phyloP scores from a whole-genome alignment of 192 early-diverging fungal species.

The Coemansia sp. region DNA sequence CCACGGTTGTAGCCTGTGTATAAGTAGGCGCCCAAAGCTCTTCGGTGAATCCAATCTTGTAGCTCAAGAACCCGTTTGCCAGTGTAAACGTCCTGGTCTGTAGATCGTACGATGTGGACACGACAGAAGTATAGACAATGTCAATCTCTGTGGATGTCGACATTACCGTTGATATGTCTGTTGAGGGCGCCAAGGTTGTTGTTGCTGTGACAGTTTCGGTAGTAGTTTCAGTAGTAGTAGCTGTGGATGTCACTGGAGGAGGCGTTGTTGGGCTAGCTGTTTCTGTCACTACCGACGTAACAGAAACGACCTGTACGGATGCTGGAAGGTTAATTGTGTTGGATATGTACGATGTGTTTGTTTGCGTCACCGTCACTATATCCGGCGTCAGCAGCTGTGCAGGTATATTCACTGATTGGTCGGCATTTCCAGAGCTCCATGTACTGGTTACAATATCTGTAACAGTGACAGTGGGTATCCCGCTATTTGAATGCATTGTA shows the following conservation, averaged over 20 bases:
- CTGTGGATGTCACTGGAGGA: not conserved
- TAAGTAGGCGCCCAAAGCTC: not conserved
- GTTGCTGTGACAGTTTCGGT: not conserved
- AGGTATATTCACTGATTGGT: not conserved
- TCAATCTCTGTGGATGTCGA: not conserved
- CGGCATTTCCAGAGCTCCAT: not conserved
- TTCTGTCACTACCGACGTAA: constrained; percentile 10
- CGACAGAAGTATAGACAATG: not conserved
- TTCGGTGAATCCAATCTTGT: not conserved
- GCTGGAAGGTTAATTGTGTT: constrained; percentile 2
- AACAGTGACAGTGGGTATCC: constrained; percentile 8
- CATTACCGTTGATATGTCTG: not conserved
- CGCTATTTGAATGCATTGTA: not conserved
- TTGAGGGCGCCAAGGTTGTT: not conserved
- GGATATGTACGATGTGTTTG: not conserved
- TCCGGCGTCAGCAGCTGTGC: not conserved
- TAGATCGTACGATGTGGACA: constrained; percentile 7
- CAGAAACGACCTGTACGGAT: not conserved
- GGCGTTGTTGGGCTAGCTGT: constrained; percentile 7
- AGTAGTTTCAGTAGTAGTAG: constrained; percentile 5
- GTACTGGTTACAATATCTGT: constrained; percentile 1
- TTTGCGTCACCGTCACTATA: not conserved
- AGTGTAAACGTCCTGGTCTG: constrained; percentile 8
- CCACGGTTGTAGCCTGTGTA: not conserved
- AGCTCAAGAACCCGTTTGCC: constrained; percentile 7